Percentiles rank a stretch among this genome's conserved stretches.
Conservation (phyloP, 2,329 filamentous ascomycete species). For the Xylaria sp. region DNA sequence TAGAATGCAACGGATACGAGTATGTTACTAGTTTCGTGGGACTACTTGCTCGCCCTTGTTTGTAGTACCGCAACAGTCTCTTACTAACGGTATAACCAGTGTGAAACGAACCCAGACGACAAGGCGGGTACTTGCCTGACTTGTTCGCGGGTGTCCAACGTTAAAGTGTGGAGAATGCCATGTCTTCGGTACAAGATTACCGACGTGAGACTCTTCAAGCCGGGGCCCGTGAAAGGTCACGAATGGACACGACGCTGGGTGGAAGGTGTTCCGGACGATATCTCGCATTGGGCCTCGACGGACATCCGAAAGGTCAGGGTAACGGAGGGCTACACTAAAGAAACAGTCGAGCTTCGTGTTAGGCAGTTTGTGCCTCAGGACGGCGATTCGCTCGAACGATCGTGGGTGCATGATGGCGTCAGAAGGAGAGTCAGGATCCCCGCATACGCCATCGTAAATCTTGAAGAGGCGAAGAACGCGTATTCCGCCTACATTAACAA, state of each 20-base stretch:
- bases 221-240: constrained; percentile 66
- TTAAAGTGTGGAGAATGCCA: constrained; percentile 64
- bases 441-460: constrained; percentile 66
- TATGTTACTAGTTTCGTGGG: constrained; percentile 52
- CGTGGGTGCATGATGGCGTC: constrained; percentile 61
- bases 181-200: constrained; percentile 71
- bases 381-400: constrained; percentile 66
- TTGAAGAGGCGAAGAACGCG: constrained; percentile 61
- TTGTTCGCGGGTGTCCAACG: constrained; percentile 63
- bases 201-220: constrained; percentile 68
- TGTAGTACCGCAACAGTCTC: constrained; percentile 5
- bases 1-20: constrained; percentile 70
- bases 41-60: not conserved
- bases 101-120: constrained; percentile 61
- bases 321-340: constrained; percentile 65
- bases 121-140: constrained; percentile 62
- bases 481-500: constrained; percentile 63
- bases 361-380: constrained; percentile 65
- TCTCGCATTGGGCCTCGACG: constrained; percentile 65
- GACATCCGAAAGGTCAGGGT: constrained; percentile 63
- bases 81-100: constrained; percentile 54
- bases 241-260: constrained; percentile 71
- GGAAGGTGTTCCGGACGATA: constrained; percentile 65
- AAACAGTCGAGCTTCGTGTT: constrained; percentile 61
- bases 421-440: constrained; percentile 63